phyloP scores from a whole-genome alignment of 116 monocot species.

The Zostera marina region DNA sequence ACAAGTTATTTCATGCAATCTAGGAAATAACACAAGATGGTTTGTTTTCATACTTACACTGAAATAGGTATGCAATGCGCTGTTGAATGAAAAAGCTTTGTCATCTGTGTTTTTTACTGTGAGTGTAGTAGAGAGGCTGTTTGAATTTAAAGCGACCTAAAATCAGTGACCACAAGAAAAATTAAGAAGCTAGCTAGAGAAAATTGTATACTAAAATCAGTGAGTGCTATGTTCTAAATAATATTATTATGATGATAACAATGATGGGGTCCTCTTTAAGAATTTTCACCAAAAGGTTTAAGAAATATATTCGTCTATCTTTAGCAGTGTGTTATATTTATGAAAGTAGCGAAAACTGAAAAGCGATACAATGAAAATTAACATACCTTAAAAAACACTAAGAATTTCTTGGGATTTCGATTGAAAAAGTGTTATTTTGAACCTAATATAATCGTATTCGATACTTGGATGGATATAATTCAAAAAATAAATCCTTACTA shows the following conservation, averaged over 20 bases:
- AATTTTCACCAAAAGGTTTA: not conserved
- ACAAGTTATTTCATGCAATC: not conserved
- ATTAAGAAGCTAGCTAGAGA: not conserved
- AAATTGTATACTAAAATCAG: too few relatives aligned
- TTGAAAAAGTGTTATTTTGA: too few relatives aligned
- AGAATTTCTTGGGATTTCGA: too few relatives aligned
- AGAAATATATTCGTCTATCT: too few relatives aligned
- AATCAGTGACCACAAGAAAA: not conserved
- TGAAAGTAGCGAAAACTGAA: too few relatives aligned
- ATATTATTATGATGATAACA: not conserved
- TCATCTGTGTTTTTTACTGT: conserved; percentile 70
- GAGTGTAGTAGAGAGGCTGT: conserved; percentile 45
- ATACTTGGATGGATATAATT: too few relatives aligned
- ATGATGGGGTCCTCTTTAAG: not conserved
- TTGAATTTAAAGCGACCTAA: conserved; percentile 48
- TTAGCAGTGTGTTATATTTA: too few relatives aligned
- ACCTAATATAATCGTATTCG: too few relatives aligned
- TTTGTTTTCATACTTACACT: conserved; percentile 25
- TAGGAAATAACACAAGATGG: conserved; percentile 1
- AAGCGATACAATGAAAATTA: too few relatives aligned
- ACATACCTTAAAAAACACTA: too few relatives aligned
- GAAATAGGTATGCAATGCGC: conserved; percentile 90
- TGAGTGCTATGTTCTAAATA: not conserved
- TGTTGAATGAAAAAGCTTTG: conserved; percentile 72
- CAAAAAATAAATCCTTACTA: too few relatives aligned